These are phyloP conservation scores for Lentinula raphanica DNA, from an alignment of 768 basidiomycete species.

Conservation along the genomic window DNA sequence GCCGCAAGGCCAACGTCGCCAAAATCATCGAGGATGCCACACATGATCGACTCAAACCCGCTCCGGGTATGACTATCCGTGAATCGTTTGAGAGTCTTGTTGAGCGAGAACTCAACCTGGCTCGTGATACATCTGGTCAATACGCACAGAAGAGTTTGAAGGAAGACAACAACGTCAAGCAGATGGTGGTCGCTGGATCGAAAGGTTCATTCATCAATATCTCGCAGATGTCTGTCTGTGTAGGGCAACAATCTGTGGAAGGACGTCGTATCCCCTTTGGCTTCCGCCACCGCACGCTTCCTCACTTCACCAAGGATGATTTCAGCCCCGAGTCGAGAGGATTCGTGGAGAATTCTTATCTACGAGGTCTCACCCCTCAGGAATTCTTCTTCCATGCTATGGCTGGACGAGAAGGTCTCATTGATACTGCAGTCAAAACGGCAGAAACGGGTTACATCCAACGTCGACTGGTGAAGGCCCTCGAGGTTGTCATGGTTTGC, in stretches of 20 bases:
- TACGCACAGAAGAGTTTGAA: slow-evolving; percentile 96
- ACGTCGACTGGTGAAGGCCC: slow-evolving; percentile 93
- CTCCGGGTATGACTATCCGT: slow-evolving; percentile 98
- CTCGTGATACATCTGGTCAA: slow-evolving; percentile 93
- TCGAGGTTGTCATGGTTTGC: slow-evolving; percentile 96
- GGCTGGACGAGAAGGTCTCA: slow-evolving; percentile 98
- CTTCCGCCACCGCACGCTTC: slow-evolving; percentile 92
- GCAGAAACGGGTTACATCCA: slow-evolving; percentile 99
- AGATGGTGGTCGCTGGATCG: slow-evolving; percentile 99
- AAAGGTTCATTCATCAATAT: slow-evolving; percentile 99
- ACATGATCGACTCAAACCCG: slow-evolving; percentile 80
- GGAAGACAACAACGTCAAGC: slow-evolving; percentile 99
- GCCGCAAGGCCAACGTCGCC: slow-evolving; percentile 76
- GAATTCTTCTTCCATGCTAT: slow-evolving; percentile 99
- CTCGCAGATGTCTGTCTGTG: slow-evolving; percentile 99
- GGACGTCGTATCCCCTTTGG: slow-evolving; percentile 98
- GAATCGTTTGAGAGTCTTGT: slow-evolving; percentile 96
- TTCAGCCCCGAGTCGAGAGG: slow-evolving; percentile 97
- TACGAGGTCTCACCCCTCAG: slow-evolving; percentile 92
- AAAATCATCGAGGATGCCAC: slow-evolving; percentile 78
- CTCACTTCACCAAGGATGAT: slow-evolving; percentile 98
- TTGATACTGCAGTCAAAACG: slow-evolving; percentile 99
- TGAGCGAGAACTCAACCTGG: slow-evolving; percentile 86
- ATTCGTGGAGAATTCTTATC: slow-evolving; percentile 98
- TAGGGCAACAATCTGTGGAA: slow-evolving; percentile 97